Evolutionary conservation across 1,284 basidiomycete genomes (phyloP).

Genomic region (Irpex sp.): DNA sequence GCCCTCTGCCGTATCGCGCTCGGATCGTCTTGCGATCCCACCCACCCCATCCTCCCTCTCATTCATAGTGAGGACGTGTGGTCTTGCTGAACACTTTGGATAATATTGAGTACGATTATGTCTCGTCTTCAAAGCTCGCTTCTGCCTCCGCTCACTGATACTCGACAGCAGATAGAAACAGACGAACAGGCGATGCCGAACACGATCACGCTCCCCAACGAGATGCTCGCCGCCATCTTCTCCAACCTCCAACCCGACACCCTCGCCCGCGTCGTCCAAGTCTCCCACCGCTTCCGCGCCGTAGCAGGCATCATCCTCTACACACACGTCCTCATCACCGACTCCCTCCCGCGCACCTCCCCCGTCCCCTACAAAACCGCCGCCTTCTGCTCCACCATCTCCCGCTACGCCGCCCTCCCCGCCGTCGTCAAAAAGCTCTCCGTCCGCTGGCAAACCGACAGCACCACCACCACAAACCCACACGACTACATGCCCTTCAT

Average conservation of each 20-base stretch:
- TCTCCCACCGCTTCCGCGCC: constrained; percentile 47
- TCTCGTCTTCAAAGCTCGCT: background rate
- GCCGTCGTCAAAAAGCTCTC: constrained; percentile 42
- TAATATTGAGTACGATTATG: background rate
- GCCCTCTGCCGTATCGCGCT: constrained; percentile 14
- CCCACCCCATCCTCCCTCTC: background rate
- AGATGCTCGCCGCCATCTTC: constrained; percentile 53
- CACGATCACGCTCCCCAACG: constrained; percentile 44
- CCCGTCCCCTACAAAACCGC: constrained; percentile 42
- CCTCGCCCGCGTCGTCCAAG: constrained; percentile 39
- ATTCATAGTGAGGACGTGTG: too few species aligned
- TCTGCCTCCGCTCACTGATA: background rate
- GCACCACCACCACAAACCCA: constrained; percentile 15
- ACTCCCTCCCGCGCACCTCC: constrained; percentile 39
- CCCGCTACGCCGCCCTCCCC: constrained; percentile 39
- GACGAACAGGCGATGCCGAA: too few species aligned
- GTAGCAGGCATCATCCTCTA: constrained; percentile 59
- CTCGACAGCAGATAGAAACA: background rate
- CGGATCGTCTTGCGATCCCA: constrained; percentile 18
- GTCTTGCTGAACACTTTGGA: too few species aligned
- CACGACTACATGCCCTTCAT: constrained; percentile 25
- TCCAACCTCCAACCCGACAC: constrained; percentile 35
- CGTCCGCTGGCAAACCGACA: constrained; percentile 49
- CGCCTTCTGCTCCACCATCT: constrained; percentile 51
- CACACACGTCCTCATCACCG: constrained; percentile 44